A percentile compares a stretch with the other conserved stretches of the same genome.
Evolutionary conservation across 2,329 filamentous ascomycete genomes (phyloP).

Genomic region (Saccharata proteae): DNA sequence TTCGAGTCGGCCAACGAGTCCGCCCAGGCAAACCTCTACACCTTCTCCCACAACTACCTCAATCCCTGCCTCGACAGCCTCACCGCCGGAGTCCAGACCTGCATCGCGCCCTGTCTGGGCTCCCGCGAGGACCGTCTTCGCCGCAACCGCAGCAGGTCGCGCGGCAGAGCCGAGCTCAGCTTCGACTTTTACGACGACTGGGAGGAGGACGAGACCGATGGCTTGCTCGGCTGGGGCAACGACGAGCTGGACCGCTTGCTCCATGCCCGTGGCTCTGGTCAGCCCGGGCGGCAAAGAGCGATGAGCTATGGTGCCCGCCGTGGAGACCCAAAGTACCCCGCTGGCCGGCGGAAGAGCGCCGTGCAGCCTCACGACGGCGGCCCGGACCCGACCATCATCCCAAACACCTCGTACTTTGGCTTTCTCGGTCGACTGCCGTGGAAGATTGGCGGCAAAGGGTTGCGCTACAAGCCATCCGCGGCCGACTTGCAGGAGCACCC

Average conservation of each 20-base stretch:
- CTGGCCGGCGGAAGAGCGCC: slow-evolving; percentile 41
- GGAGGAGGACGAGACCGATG: slow-evolving; percentile 56
- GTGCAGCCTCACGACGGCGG: slow-evolving; percentile 37
- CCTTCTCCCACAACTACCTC: slow-evolving; percentile 76
- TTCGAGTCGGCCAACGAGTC: slow-evolving; percentile 83
- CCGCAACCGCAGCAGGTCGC: slow-evolving; percentile 46
- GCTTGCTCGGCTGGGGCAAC: slow-evolving; percentile 61
- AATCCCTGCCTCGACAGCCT: slow-evolving; percentile 64
- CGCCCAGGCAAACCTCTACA: slow-evolving; percentile 83
- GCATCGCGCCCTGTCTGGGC: slow-evolving; percentile 62
- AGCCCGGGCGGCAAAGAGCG: slow-evolving; percentile 60
- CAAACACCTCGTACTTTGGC: slow-evolving; percentile 71
- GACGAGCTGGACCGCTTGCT: slow-evolving; percentile 80
- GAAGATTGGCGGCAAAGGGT: slow-evolving; percentile 62
- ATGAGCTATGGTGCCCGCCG: slow-evolving; percentile 82
- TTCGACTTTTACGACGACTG: slow-evolving; percentile 99
- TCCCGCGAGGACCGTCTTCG: slow-evolving; percentile 63
- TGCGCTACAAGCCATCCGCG: slow-evolving; percentile 82
- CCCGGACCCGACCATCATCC: slow-evolving; percentile 75
- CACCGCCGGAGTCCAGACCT: slow-evolving; percentile 50
- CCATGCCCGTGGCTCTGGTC: slow-evolving; percentile 46
- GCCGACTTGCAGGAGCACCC: slow-evolving; percentile 85
- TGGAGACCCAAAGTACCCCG: slow-evolving; percentile 23
- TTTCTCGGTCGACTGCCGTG: slow-evolving; percentile 78
- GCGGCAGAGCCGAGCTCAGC: slow-evolving; percentile 62